These are phyloP conservation scores for Kodamaea fukazawae DNA, from an alignment of 805 yeast genomes.

Conservation along the genomic window DNA sequence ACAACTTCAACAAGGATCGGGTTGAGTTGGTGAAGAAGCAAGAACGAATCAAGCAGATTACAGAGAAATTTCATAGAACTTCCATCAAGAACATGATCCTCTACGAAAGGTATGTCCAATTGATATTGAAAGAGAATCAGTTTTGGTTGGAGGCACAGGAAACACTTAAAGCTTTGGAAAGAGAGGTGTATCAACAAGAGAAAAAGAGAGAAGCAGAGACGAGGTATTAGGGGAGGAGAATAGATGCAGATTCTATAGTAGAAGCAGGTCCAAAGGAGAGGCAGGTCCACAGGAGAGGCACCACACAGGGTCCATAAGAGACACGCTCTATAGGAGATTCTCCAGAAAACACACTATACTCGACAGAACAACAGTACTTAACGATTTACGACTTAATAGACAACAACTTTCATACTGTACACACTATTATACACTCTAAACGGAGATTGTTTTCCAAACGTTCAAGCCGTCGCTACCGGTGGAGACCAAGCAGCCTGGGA, in stretches of 20 bases:
- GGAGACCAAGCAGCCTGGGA: slow-evolving; percentile 91
- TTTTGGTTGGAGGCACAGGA: slow-evolving; percentile 28
- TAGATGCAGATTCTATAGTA: too few relatives aligned
- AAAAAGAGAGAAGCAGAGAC: slow-evolving; percentile 1
- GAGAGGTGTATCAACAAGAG: background rate
- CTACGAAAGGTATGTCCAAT: slow-evolving; percentile 23
- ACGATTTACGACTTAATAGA: too few relatives aligned
- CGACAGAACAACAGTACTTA: too few relatives aligned
- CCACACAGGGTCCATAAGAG: too few relatives aligned
- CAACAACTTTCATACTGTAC: too few relatives aligned
- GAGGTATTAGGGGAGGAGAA: slow-evolving; percentile 7
- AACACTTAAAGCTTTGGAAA: slow-evolving; percentile 8
- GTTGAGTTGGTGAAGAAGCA: slow-evolving; percentile 8
- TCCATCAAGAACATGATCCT: slow-evolving; percentile 29
- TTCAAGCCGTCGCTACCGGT: slow-evolving; percentile 96
- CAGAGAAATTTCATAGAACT: slow-evolving; percentile 19
- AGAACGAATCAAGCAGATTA: slow-evolving; percentile 14
- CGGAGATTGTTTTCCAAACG: slow-evolving; percentile 95
- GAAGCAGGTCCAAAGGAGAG: too few relatives aligned
- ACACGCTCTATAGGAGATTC: too few relatives aligned
- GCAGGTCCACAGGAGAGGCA: too few relatives aligned
- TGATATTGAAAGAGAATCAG: slow-evolving; percentile 22
- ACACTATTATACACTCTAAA: too few relatives aligned
- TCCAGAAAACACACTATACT: too few relatives aligned
- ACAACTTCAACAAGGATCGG: slow-evolving; percentile 15